A percentile compares a stretch with the other conserved stretches of the same genome.
Evolutionary conservation across 1,139 yeast genomes (phyloP).

Genomic region (Candida neerlandica): DNA sequence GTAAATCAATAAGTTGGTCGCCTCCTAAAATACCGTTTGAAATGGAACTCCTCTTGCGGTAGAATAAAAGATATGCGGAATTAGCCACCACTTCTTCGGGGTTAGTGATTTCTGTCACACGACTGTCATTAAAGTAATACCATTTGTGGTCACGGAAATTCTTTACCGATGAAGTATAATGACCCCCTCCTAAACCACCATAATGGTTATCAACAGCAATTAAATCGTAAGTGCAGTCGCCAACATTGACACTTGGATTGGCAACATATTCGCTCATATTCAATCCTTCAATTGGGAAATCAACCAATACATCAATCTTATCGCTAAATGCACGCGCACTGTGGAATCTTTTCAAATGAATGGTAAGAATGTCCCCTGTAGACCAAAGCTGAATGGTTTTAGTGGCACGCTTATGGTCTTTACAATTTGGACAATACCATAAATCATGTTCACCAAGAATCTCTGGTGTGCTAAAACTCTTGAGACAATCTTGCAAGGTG

Average conservation of each 20-base stretch:
- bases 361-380: constrained; percentile 85
- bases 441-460: constrained; percentile 85
- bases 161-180: constrained; percentile 87
- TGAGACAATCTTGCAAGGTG: constrained; percentile 73
- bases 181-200: constrained; percentile 98
- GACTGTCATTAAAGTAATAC: constrained; percentile 90
- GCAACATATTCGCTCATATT: constrained; percentile 66
- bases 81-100: constrained; percentile 70
- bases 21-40: constrained; percentile 40
- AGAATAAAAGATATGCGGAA: constrained; percentile 87
- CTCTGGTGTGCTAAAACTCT: constrained; percentile 78
- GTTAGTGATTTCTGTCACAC: constrained; percentile 60
- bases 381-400: constrained; percentile 91
- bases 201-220: constrained; percentile 94
- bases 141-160: constrained; percentile 77
- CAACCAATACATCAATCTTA: constrained; percentile 81
- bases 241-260: constrained; percentile 34
- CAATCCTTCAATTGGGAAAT: constrained; percentile 83
- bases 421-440: constrained; percentile 93
- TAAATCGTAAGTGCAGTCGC: constrained; percentile 64
- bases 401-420: constrained; percentile 87
- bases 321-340: constrained; percentile 85
- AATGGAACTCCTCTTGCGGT: constrained; percentile 54
- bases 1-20: constrained; percentile 27
- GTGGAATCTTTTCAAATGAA: constrained; percentile 89